Base-by-base conservation (phyloP, 495 filamentous ascomycete species). In the Penicillium cosmopolitanum region DNA sequence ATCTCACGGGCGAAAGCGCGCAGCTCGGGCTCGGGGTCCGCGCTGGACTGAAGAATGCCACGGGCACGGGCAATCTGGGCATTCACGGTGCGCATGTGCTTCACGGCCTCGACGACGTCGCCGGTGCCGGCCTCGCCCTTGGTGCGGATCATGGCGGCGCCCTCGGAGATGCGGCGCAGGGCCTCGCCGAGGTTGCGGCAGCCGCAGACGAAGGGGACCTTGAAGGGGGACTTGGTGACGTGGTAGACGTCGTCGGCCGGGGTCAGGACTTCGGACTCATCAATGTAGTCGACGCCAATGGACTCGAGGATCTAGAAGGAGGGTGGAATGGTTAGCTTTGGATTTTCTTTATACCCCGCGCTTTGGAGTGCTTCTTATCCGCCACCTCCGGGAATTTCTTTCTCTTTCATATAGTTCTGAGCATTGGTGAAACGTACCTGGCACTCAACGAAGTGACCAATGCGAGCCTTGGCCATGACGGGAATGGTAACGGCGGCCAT, bases 91-190 rank as follows among this genome's bases (percentile, higher is more conserved):
- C 93, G 89, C 84, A 96, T 96, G 83, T 98, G 95, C 74, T 88
- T 87, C 25, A 97, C 96, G 42, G 95, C 96, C 80, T 98, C 95
- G 58, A 98, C 90, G 28, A 98, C 90, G 72, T 98, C 95, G 43
- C 95, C 95, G n/a, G 95, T 98, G 50, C 95, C 95, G 36, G 95
- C 95, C 75, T 98, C 95, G 42, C 95, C 95, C 82, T 98, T 98
- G 57, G 95, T 98, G 61, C 95, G 87, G 77, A 98, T 98, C 95
- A 98, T 98, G 35, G 95, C 94, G 13, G 95, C 95, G 53, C 95
- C 95, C 76, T 98, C 95, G 58, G 84, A 85, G 71, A 98, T 96
- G 46, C 95, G 85, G 46, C 95, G 83, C 60, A 98, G 84, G 38
- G 96, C 95, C 79, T 98, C 95, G 50, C 93, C 93, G 13, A 98